Conservation (phyloP, 139 green algal species). For the Microglena sp. region DNA sequence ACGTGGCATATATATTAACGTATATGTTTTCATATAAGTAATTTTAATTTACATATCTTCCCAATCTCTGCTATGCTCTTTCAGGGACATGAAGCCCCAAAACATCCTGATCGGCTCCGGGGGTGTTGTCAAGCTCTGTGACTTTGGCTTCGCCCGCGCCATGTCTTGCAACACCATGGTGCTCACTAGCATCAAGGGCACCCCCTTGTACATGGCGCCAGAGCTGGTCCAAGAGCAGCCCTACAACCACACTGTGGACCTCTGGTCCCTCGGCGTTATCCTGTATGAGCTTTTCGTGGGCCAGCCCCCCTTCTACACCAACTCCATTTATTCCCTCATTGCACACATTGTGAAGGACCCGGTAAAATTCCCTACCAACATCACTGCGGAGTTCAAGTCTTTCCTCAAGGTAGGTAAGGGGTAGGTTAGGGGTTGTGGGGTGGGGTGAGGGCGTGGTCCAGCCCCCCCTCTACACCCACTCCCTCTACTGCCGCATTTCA, state of each 20-base stretch:
- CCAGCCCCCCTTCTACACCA: conserved; percentile 98
- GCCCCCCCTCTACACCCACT: conserved; percentile 98
- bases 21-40: no score
- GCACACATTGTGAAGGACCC: conserved; percentile 86
- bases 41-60: no score
- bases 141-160: conserved; percentile 89
- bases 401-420: conserved; percentile 69
- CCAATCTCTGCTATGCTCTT: no score
- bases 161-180: conserved; percentile 86
- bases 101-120: conserved; percentile 76
- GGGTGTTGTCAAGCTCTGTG: conserved; percentile 76
- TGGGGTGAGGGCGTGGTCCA: conserved; percentile 22
- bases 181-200: conserved; percentile 93
- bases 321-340: conserved; percentile 93
- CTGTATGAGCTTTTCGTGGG: conserved; percentile 96
- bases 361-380: conserved; percentile 80
- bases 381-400: conserved; percentile 76
- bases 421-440: not conserved
- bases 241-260: conserved; percentile 89
- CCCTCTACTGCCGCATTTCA: conserved; percentile 90
- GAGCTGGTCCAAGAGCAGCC: conserved; percentile 97
- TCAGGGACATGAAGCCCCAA: conserved; percentile 78
- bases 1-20: no score
- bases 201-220: conserved; percentile 97
- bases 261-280: conserved; percentile 97